Evolutionary conservation across 768 basidiomycete genomes (phyloP).

Genomic region (Auricularia heimuer): DNA sequence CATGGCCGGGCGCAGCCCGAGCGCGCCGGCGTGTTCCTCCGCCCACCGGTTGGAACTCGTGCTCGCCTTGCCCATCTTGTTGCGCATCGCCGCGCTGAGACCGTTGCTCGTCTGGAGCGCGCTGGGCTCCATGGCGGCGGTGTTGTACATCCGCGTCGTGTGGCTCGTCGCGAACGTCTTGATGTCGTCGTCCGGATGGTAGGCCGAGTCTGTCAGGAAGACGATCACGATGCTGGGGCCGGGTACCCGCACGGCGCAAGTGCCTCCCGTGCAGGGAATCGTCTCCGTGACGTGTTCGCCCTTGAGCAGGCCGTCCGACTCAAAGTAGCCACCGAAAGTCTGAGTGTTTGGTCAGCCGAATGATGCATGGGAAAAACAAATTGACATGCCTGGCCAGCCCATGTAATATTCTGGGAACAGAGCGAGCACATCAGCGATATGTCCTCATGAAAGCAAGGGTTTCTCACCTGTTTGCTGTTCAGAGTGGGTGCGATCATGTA

Average conservation of each 20-base stretch:
- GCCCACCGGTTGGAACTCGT: not conserved
- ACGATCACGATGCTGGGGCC: constrained; percentile 71
- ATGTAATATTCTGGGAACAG: constrained; percentile 45
- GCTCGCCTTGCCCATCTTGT: not conserved
- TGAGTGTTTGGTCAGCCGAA: not conserved
- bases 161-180: constrained; percentile 31
- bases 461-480: constrained; percentile 12
- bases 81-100: constrained; percentile 23
- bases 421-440: constrained; percentile 38
- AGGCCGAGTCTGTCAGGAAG: constrained; percentile 42
- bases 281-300: constrained; percentile 47
- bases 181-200: constrained; percentile 16
- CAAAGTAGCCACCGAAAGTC: constrained; percentile 50
- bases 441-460: constrained; percentile 40
- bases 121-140: constrained; percentile 43
- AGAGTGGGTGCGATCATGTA: not conserved
- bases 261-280: constrained; percentile 41
- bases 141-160: constrained; percentile 23
- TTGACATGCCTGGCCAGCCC: constrained; percentile 50
- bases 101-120: constrained; percentile 61
- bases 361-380: not conserved
- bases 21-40: not conserved
- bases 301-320: constrained; percentile 57
- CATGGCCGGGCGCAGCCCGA: no score
- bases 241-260: constrained; percentile 51